phyloP scores from a whole-genome alignment of 106 monocot species.

The Alisma plantagoaquatica region DNA sequence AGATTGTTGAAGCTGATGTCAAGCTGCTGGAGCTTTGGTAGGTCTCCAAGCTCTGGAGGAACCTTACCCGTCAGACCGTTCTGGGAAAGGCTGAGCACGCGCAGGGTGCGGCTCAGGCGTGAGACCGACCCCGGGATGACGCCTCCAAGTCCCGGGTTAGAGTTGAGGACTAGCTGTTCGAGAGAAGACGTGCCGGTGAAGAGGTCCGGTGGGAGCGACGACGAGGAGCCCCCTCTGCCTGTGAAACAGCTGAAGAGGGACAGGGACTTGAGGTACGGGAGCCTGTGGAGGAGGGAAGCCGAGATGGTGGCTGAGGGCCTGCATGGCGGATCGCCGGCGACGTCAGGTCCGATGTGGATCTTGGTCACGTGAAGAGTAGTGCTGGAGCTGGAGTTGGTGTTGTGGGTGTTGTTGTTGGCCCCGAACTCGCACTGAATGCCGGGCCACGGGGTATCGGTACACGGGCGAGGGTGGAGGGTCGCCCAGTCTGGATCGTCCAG shows the following conservation, averaged over 20 bases:
- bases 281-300: constrained; percentile 18
- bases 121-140: constrained; percentile 26
- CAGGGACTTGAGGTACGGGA: constrained; percentile 51
- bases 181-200: constrained; percentile 44
- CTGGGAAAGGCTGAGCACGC: constrained; percentile 56
- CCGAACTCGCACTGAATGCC: constrained; percentile 55
- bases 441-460: constrained; percentile 69
- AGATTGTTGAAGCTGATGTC: constrained; percentile 63
- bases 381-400: no score
- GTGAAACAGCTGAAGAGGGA: constrained; percentile 65
- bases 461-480: constrained; percentile 49
- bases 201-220: constrained; percentile 32
- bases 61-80: constrained; percentile 34
- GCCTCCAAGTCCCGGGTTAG: constrained; percentile 49
- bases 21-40: constrained; percentile 37
- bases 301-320: constrained; percentile 31
- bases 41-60: constrained; percentile 12
- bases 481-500: constrained; percentile 40
- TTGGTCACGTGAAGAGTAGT: constrained; percentile 48
- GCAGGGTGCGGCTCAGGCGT: constrained; percentile 8
- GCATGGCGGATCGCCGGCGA: constrained; percentile 69
- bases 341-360: constrained; percentile 52
- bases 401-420: constrained; percentile 4
- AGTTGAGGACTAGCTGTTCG: constrained; percentile 51
- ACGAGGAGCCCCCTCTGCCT: background rate